Conservation (phyloP, 2,329 filamentous ascomycete genomes). For the Alternaria panax region DNA sequence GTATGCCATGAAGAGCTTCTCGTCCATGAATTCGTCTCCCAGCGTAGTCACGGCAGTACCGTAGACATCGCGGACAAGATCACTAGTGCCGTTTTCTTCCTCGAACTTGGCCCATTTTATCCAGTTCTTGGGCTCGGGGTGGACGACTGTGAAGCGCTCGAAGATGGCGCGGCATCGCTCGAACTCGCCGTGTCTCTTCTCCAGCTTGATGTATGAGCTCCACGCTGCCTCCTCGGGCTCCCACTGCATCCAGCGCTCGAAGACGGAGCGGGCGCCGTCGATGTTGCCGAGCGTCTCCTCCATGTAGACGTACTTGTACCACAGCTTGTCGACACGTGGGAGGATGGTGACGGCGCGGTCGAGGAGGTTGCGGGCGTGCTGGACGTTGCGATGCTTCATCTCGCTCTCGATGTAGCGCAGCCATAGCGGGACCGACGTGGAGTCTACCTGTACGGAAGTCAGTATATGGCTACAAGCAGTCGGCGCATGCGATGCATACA, state of each 20-base stretch:
- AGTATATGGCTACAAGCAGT: background rate
- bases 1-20: conserved; percentile 93
- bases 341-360: conserved; percentile 94
- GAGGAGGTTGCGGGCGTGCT: conserved; percentile 91
- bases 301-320: conserved; percentile 99
- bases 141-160: conserved; percentile 80
- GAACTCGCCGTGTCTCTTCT: conserved; percentile 93
- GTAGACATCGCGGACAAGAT: conserved; percentile 90
- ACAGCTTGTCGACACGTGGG: conserved; percentile 91
- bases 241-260: conserved; percentile 99
- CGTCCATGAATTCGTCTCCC: conserved; percentile 94
- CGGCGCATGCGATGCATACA: conserved; percentile 54
- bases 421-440: conserved; percentile 87
- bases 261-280: conserved; percentile 88
- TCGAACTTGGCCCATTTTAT: conserved; percentile 99
- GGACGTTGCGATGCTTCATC: conserved; percentile 81
- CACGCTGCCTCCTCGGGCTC: conserved; percentile 95
- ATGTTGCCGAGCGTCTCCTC: conserved; percentile 97
- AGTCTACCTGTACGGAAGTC: conserved; percentile 58
- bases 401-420: conserved; percentile 93
- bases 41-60: conserved; percentile 86
- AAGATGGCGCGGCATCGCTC: conserved; percentile 91
- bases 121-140: conserved; percentile 44
- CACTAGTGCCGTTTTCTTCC: conserved; percentile 91
- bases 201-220: conserved; percentile 95